These are phyloP conservation scores for Artomyces pyxidatus DNA, from an alignment of 768 basidiomycete species.

Conservation along the genomic window DNA sequence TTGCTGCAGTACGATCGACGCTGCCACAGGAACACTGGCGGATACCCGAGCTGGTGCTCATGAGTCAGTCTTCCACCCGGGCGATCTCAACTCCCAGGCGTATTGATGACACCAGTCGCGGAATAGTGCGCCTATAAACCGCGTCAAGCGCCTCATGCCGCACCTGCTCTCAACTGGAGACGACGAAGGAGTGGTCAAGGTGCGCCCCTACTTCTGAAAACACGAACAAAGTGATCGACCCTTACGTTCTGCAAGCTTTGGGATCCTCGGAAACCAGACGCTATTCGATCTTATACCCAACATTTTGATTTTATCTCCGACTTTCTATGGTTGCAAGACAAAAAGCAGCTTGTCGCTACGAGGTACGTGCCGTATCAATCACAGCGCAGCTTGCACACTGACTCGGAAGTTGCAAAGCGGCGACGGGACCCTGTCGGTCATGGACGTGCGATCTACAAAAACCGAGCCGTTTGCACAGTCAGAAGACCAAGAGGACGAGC, in stretches of 20 bases:
- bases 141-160: slow-evolving; percentile 63
- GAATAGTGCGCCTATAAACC: slow-evolving; percentile 74
- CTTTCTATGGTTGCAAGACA: slow-evolving; percentile 71
- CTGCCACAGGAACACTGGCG: slow-evolving; percentile 43
- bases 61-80: slow-evolving; percentile 44
- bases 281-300: slow-evolving; percentile 64
- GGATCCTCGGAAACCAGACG: slow-evolving; percentile 70
- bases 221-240: background rate
- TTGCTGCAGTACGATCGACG: slow-evolving; percentile 56
- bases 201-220: slow-evolving; percentile 19
- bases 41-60: slow-evolving; percentile 46
- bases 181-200: slow-evolving; percentile 92
- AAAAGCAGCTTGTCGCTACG: slow-evolving; percentile 74
- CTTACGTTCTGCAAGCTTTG: slow-evolving; percentile 56
- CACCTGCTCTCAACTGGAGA: slow-evolving; percentile 81
- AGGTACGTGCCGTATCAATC: slow-evolving; percentile 48
- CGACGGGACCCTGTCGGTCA: slow-evolving; percentile 87
- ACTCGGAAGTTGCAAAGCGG: slow-evolving; percentile 43
- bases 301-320: slow-evolving; percentile 95
- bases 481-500: slow-evolving; percentile 93
- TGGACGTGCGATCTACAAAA: slow-evolving; percentile 83
- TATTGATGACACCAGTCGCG: background rate
- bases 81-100: slow-evolving; percentile 19
- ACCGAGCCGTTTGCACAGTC: slow-evolving; percentile 73
- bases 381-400: background rate